phyloP scores from a whole-genome alignment of 2,329 filamentous ascomycete species.

The Teratosphaeria destructans region DNA sequence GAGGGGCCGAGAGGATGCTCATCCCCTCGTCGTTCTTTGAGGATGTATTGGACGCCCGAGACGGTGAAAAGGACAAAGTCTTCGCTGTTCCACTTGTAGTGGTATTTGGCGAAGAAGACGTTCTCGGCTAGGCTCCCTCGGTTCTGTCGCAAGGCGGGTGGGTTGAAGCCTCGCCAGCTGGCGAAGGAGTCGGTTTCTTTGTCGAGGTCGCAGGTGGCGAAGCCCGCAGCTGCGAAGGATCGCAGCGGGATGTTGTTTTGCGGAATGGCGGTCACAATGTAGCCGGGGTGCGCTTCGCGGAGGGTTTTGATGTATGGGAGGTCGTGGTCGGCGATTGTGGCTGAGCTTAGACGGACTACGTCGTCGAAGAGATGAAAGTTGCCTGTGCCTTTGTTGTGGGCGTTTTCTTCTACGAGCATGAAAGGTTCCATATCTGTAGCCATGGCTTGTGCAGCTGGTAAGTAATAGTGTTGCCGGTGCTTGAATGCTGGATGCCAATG shows the following conservation, averaged over 20 bases:
- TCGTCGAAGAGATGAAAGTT: slow-evolving; percentile 27
- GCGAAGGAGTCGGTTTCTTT: slow-evolving; percentile 28
- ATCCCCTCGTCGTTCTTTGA: slow-evolving; percentile 26
- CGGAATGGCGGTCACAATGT: slow-evolving; percentile 31
- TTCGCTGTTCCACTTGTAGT: slow-evolving; percentile 28
- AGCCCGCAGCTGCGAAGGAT: slow-evolving; percentile 33
- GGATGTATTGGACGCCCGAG: slow-evolving; percentile 29
- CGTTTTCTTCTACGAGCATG: slow-evolving; percentile 21
- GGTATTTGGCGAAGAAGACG: slow-evolving; percentile 32
- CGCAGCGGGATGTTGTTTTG: slow-evolving; percentile 28
- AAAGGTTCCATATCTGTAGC: slow-evolving; percentile 19
- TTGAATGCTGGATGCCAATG: not conserved
- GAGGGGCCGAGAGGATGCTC: slow-evolving; percentile 28
- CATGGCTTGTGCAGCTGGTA: not conserved
- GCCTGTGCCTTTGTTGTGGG: not conserved
- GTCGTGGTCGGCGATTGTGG: slow-evolving; percentile 28
- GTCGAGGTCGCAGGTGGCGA: slow-evolving; percentile 29
- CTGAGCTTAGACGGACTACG: slow-evolving; percentile 26
- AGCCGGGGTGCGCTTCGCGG: slow-evolving; percentile 26
- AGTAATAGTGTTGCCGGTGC: not conserved
- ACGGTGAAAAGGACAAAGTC: slow-evolving; percentile 32
- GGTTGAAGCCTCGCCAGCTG: slow-evolving; percentile 28
- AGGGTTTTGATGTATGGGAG: slow-evolving; percentile 29
- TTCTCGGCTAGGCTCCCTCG: slow-evolving; percentile 26
- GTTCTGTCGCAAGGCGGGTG: slow-evolving; percentile 20